These are phyloP conservation scores for Suhomyces wounanorum DNA, from an alignment of 1,139 yeast species.

Conservation along the genomic window DNA sequence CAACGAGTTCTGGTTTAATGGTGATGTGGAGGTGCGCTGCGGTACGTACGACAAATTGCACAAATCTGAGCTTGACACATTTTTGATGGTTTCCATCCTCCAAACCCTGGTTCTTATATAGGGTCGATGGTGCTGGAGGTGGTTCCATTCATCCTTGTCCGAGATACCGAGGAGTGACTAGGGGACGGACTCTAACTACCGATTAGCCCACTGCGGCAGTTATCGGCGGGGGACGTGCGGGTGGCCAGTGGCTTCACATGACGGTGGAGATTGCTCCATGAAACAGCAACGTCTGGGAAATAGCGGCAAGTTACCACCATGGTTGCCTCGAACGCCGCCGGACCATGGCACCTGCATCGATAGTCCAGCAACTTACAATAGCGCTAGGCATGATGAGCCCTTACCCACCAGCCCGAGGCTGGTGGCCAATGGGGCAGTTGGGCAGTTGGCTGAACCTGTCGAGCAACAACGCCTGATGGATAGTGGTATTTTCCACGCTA, in stretches of 20 bases:
- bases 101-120: not conserved
- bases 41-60: slow-evolving; percentile 35
- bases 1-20: not conserved
- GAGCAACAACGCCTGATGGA: not conserved
- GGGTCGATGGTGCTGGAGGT: not conserved
- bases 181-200: slow-evolving; percentile 6
- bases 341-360: not conserved
- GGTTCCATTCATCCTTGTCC: slow-evolving; percentile 7
- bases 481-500: not conserved
- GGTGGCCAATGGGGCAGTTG: not conserved
- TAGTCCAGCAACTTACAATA: not conserved
- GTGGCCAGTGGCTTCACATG: slow-evolving; percentile 7
- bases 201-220: slow-evolving; percentile 1
- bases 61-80: slow-evolving; percentile 43
- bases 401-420: not conserved
- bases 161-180: slow-evolving; percentile 9
- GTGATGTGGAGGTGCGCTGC: not conserved
- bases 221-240: slow-evolving; percentile 6
- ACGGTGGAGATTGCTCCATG: slow-evolving; percentile 1
- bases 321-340: not conserved
- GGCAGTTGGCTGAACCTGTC: not conserved
- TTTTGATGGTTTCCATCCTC: not conserved
- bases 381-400: no score
- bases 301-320: not conserved
- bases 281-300: not conserved